phyloP scores from a whole-genome alignment of 306 rosid species.

The Pyrus pyrifolia region DNA sequence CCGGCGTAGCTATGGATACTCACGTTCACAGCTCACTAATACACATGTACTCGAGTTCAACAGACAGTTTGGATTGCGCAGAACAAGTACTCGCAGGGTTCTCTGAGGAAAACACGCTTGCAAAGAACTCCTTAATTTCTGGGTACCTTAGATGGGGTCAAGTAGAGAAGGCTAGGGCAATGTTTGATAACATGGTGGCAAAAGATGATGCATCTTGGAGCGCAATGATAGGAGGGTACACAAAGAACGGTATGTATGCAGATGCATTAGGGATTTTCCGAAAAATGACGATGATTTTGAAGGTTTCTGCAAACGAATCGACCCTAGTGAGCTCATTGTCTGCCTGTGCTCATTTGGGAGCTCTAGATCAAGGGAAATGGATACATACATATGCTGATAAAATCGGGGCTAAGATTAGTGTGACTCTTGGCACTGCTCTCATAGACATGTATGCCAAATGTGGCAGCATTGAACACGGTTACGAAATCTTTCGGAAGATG shows the following conservation, averaged over 20 bases:
- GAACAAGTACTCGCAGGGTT: constrained; percentile 28
- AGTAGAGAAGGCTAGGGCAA: constrained; percentile 24
- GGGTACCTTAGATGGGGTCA: constrained; percentile 38
- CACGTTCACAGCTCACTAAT: constrained; percentile 38
- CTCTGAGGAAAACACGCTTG: constrained; percentile 19
- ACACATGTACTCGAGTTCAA: constrained; percentile 28
- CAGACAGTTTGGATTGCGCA: constrained; percentile 25
- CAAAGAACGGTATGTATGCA: constrained; percentile 24
- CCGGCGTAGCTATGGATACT: constrained; percentile 27
- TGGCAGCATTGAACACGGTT: constrained; percentile 32
- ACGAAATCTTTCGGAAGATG: constrained; percentile 26
- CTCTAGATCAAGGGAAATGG: constrained; percentile 37
- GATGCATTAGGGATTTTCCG: constrained; percentile 28
- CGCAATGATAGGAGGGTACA: constrained; percentile 38
- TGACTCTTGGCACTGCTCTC: constrained; percentile 33
- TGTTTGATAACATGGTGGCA: constrained; percentile 25
- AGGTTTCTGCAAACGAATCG: constrained; percentile 33
- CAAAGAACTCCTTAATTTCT: constrained; percentile 34
- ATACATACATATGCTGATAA: constrained; percentile 22
- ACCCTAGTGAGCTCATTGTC: constrained; percentile 39
- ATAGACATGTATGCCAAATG: constrained; percentile 52
- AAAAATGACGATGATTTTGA: constrained; percentile 24
- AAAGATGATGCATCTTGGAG: constrained; percentile 52
- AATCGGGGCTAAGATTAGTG: constrained; percentile 12
- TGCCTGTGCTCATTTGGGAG: constrained; percentile 42